Evolutionary conservation across 345 rosid species (phyloP).

Genomic region (Hypericum perforatum): DNA sequence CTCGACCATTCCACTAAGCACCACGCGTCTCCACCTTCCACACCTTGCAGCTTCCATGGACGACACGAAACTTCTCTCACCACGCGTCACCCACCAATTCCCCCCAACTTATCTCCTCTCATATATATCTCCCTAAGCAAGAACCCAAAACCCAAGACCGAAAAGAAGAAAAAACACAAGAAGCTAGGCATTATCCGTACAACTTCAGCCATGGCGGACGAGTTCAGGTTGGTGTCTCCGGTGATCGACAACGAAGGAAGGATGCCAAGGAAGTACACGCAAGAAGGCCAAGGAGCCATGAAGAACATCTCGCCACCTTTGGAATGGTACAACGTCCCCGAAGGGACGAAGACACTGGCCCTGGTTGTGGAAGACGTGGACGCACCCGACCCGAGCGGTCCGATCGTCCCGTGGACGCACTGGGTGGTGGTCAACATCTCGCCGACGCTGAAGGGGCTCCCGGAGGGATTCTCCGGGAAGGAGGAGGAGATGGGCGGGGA

Average conservation of each 20-base stretch:
- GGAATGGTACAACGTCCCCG: conserved; percentile 72
- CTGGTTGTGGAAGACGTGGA: conserved; percentile 77
- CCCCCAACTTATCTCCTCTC: not conserved
- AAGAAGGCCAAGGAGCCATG: conserved; percentile 60
- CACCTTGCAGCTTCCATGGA: conserved; percentile 10
- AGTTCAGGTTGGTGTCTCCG: conserved; percentile 53
- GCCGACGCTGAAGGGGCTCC: conserved; percentile 46
- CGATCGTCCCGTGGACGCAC: conserved; percentile 61
- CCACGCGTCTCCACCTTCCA: conserved; percentile 11
- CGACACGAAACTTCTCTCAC: conserved; percentile 20
- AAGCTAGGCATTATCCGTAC: too few species aligned
- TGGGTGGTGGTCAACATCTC: conserved; percentile 79
- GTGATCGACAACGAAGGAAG: conserved; percentile 44
- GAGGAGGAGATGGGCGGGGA: conserved; percentile 36
- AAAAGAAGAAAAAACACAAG: not conserved
- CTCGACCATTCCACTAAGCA: too few species aligned
- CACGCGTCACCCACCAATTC: conserved; percentile 9
- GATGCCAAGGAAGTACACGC: conserved; percentile 58
- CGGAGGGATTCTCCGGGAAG: conserved; percentile 63
- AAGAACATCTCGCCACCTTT: conserved; percentile 47
- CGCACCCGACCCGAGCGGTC: conserved; percentile 54
- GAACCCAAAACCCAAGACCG: not conserved
- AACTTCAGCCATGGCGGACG: conserved; percentile 24
- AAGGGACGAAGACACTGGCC: conserved; percentile 53
- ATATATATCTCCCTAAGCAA: not conserved